Evolutionary conservation across 2,329 filamentous ascomycete species (phyloP).

Genomic region (Chaetomium globosum): DNA sequence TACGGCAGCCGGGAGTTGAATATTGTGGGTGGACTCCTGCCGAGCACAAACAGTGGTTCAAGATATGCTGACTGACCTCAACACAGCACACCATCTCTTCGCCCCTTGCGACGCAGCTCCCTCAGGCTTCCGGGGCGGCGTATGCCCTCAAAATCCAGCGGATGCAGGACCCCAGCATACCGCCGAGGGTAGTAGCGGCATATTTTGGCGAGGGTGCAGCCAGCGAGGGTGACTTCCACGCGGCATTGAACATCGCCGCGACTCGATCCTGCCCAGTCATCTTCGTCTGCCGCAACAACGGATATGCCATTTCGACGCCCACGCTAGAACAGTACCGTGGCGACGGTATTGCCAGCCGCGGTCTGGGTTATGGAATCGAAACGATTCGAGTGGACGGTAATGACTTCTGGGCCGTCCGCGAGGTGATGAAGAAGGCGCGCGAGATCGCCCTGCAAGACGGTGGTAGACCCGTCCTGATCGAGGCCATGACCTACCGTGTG

Average conservation of each 20-base stretch:
- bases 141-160: slow-evolving; percentile 77
- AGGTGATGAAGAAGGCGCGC: slow-evolving; percentile 71
- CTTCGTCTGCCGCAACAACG: slow-evolving; percentile 82
- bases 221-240: slow-evolving; percentile 81
- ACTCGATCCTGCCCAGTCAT: slow-evolving; percentile 74
- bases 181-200: slow-evolving; percentile 67
- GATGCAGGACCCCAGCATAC: slow-evolving; percentile 62
- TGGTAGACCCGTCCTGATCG: slow-evolving; percentile 82
- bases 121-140: slow-evolving; percentile 75
- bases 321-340: slow-evolving; percentile 81
- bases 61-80: slow-evolving; percentile 24
- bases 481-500: slow-evolving; percentile 98
- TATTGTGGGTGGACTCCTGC: slow-evolving; percentile 62
- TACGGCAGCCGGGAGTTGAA: slow-evolving; percentile 85
- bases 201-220: slow-evolving; percentile 84
- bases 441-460: slow-evolving; percentile 76
- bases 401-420: slow-evolving; percentile 75
- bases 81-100: slow-evolving; percentile 73
- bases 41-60: neutral
- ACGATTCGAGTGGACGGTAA: slow-evolving; percentile 82
- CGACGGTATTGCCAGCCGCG: slow-evolving; percentile 77
- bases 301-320: slow-evolving; percentile 78
- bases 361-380: slow-evolving; percentile 80
- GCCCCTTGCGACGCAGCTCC: slow-evolving; percentile 76
- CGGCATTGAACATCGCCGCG: slow-evolving; percentile 78